phyloP scores from a whole-genome alignment of 202 grass and related monocot genomes.

The Carex sylvatica region DNA sequence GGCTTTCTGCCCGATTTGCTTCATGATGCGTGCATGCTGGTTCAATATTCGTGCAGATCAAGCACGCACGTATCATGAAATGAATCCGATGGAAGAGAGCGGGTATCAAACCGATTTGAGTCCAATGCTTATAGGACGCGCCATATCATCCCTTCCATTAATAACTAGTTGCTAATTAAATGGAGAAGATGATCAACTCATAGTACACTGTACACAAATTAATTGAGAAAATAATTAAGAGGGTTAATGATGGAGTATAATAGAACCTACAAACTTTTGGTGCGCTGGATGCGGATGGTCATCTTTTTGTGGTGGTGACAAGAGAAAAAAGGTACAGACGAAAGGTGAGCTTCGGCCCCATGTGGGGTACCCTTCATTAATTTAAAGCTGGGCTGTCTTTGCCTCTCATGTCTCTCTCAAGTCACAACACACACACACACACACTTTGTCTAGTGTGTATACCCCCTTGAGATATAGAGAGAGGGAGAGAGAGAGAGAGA shows the following conservation, averaged over 20 bases:
- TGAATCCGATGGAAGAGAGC: too few species aligned
- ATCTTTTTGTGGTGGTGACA: slow-evolving; percentile 41
- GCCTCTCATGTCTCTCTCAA: slow-evolving; percentile 28
- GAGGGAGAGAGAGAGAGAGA: slow-evolving; percentile 7
- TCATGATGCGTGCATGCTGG: too few species aligned
- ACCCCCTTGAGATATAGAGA: slow-evolving; percentile 8
- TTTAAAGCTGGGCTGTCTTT: slow-evolving; percentile 32
- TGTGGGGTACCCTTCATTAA: slow-evolving; percentile 13
- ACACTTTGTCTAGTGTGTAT: background rate
- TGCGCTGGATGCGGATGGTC: slow-evolving; percentile 35
- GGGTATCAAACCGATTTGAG: too few species aligned
- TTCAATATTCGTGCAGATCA: too few species aligned
- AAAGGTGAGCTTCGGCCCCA: slow-evolving; percentile 31
- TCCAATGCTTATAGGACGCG: too few species aligned
- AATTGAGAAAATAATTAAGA: background rate
- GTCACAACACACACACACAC: background rate
- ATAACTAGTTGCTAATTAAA: background rate
- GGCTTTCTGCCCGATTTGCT: too few species aligned
- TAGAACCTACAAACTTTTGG: slow-evolving; percentile 4
- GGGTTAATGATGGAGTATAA: background rate
- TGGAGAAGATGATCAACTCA: background rate
- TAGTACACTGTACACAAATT: background rate
- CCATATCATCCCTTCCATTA: background rate
- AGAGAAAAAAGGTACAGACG: slow-evolving; percentile 18
- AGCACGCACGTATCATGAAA: too few species aligned